Evolutionary conservation across 805 yeast species (phyloP), one percentile per base, ranked within the genome.

Genomic region (Komagataella populi): DNA sequence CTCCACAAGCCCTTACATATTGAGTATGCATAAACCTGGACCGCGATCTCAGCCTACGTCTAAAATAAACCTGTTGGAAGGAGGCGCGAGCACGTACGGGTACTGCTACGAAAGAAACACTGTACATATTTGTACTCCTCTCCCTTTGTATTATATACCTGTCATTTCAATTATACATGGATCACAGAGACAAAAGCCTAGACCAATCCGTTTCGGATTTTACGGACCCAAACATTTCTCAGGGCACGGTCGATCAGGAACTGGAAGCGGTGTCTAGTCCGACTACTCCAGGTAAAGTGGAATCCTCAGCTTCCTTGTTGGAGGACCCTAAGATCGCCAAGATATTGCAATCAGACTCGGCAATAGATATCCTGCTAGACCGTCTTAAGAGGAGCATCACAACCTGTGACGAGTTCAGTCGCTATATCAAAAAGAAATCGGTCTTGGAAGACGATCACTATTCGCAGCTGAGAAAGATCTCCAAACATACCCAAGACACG

Each of bases 391-490:
- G 84, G 64, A 80, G 89, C 53, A 73, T 90, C 47, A 73, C 74
- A 54, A 82, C 95, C 0, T 83, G 95, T 56, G 96, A 89, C 60
- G 98, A 93, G 61, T 83, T 88, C 58, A 73, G 87, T 24, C 79
- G 80, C 57, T 93, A 79, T 64, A 70, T 91, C 51, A 84, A 84
- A 63, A 86, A 83, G 66, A 84, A 86, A 59, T 88, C 88, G 24
- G 69, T 77, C 39, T 74, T 83, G 50, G 96, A 88, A 64, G 86
- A 83, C 56, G 95, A 84, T 53, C 86, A 87, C 63, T 78, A 79
- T 46, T 74, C 75, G 52, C 95, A 87, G 59, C 67, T 87, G 56
- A 80, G 80, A 59, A 87, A 89, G 66, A 79, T 83, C 36, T 78
- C 87, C 1, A 52, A 55, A 36, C 53, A 67, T 10, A 73, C 81